Base-by-base conservation (phyloP, 164 flowering plant genomes). In the Berberis thunbergii region DNA sequence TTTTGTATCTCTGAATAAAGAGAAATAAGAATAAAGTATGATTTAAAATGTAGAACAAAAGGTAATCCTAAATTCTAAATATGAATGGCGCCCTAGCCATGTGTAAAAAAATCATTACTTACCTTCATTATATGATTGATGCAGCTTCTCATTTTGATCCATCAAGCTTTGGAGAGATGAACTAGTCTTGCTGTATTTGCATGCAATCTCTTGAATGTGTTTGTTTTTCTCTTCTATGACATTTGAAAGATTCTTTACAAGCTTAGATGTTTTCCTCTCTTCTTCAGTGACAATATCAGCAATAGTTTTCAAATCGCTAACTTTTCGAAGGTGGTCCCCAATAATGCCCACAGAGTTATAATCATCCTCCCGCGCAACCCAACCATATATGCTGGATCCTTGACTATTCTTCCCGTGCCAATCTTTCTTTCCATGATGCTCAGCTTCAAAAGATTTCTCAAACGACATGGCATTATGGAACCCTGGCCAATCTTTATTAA, bases 311-410 rank as follows among this genome's bases (percentile, higher is more conserved):
- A 90, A 68, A 59, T 93, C 90, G 49, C 90, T 90, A 65, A 62
- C 72, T 76, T 80, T 88, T 7, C 83, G 77, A 11, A 93, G 79
- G 67, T 90, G 79, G 2, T 90, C 90, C 26, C 87, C 94, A 41
- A 90, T 65, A 45, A 82, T 76, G 57, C 68, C 72, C 11, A 63
- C 55, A 4, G 79, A 45, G 2, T 73, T 74, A 52, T 80, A 88
- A 65, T 93, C 97, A 76, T 83, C 96, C 26, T 82, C 88, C 13
- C 97, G 89, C 12, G 97, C 97, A 72, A 95, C 83, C 99, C 99
- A 95, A 2, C 79, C 97, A 80, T 86, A 93, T 2, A 86, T 76
- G 53, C 70, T 80, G 49, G 82, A 73, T 43, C 74, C 76, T 54
- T 60, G 53, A 7, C 58, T 67, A 59, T 69, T 68, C 10, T 49